Evolutionary conservation across 192 early-diverging fungal genomes (phyloP), one percentile per base, ranked within the genome.

Genomic region (Backusella circina): DNA sequence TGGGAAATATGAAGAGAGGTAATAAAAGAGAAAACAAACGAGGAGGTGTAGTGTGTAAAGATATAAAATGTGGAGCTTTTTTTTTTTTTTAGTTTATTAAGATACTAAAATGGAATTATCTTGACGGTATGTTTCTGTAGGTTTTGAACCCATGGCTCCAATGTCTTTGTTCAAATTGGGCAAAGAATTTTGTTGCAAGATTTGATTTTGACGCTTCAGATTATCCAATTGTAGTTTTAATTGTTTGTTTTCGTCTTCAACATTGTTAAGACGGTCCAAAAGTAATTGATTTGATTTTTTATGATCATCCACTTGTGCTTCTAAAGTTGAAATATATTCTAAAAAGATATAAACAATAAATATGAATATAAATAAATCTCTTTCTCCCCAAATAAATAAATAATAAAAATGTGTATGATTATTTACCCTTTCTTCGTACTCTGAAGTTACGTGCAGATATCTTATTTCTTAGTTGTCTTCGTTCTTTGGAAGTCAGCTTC

Each of bases 391-490:
- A 30, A 69, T 70, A 69, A 70, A 74, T 15, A 64, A 36, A 6
- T 41, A 71, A 41, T 12, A 54, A 35, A 77, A 51, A n/a, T 47
- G 18, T 2, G 39, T 30, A n/a, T 47, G 12, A 41, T 33, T 67
- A 44, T 61, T 71, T 51, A 80, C 79, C 91, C 81, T 93, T 93
- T 77, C 91, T 80, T 44, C 92, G 86, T 65, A 88, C 84, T 30
- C 92, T 82, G 79, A 93, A 93, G 80, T 91, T 91, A 73, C 91
- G 83, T 38, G 92, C 92, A 31, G 88, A 90, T 38, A 93, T 91
- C 73, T 93, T 93, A 84, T 93, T 93, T 73, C 92, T 81, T 75
- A 92, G 79, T 80, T 91, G 90, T 38, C 92, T 81, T 32, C 90
- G 82, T 80, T 93, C 89, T 75, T 89, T 91, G 5, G 87, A 81